Conservation (phyloP, 352 stramenopile species). For the Phytophthora pisi region DNA sequence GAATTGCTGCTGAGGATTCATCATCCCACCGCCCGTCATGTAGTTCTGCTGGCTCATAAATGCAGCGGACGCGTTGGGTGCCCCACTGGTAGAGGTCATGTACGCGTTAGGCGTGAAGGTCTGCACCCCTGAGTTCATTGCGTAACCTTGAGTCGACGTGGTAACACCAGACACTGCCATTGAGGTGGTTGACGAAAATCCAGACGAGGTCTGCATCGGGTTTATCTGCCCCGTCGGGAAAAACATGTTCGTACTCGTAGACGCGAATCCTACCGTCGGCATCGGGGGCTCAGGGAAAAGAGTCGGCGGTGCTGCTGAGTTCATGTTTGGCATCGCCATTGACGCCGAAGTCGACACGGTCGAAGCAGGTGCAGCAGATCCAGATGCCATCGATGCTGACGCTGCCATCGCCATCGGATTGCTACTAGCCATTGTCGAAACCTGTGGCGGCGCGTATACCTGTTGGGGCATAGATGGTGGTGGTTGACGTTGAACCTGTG, state of each 20-base stretch:
- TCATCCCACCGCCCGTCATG: constrained; percentile 57
- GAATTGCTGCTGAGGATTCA: constrained; percentile 60
- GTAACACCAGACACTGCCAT: constrained; percentile 32
- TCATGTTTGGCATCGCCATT: constrained; percentile 35
- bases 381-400: constrained; percentile 13
- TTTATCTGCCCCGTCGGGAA: constrained; percentile 39
- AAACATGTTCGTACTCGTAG: constrained; percentile 42
- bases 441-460: constrained; percentile 16
- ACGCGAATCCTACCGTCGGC: constrained; percentile 31
- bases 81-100: constrained; percentile 36
- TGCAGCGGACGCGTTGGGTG: constrained; percentile 27
- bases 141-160: constrained; percentile 40
- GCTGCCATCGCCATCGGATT: constrained; percentile 18
- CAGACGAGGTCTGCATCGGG: constrained; percentile 30
- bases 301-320: constrained; percentile 23
- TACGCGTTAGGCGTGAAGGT: constrained; percentile 50
- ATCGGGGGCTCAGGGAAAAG: constrained; percentile 59
- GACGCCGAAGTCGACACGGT: constrained; percentile 17
- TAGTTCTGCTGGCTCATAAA: constrained; percentile 58
- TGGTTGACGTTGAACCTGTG: constrained; percentile 13
- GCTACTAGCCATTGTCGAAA: constrained; percentile 18
- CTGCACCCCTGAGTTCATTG: constrained; percentile 38
- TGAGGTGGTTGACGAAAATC: constrained; percentile 34
- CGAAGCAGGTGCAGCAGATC: neutral
- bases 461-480: constrained; percentile 8